Evolutionary conservation across 2,329 filamentous ascomycete species (phyloP).

Genomic region (Aspergillus versicolor): DNA sequence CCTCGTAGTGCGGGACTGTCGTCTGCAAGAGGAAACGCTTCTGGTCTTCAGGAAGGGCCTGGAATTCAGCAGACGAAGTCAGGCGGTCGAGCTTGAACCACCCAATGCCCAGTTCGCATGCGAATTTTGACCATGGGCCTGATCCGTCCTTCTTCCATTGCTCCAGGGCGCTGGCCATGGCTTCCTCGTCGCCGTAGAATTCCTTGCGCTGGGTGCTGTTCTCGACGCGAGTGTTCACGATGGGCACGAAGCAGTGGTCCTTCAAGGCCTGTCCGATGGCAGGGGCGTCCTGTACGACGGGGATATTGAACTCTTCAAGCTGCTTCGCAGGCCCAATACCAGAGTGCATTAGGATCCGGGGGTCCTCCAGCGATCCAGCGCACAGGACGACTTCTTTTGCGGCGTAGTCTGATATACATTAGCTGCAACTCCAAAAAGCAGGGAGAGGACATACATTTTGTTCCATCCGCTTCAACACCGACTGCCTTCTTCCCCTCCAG

Average conservation of each 20-base stretch:
- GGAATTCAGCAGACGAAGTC: too few species aligned
- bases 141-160: constrained; percentile 49
- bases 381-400: constrained; percentile 42
- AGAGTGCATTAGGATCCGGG: constrained; percentile 48
- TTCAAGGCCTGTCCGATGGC: constrained; percentile 47
- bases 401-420: constrained; percentile 25
- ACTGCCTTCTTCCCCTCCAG: constrained; percentile 47
- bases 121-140: constrained; percentile 30
- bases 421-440: too few species aligned
- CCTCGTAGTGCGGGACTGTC: too few species aligned
- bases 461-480: constrained; percentile 47
- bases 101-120: too few species aligned
- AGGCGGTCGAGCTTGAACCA: too few species aligned
- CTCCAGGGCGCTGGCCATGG: constrained; percentile 47
- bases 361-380: constrained; percentile 41
- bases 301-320: constrained; percentile 43
- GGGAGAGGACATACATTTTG: constrained; percentile 38
- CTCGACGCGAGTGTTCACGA: too few species aligned
- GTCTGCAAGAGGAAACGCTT: too few species aligned
- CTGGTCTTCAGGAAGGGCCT: too few species aligned
- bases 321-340: constrained; percentile 48
- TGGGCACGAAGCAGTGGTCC: constrained; percentile 40
- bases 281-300: constrained; percentile 40
- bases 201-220: constrained; percentile 17
- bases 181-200: constrained; percentile 46